phyloP scores from a whole-genome alignment of 352 stramenopile genomes.

The Elongisporangium senticosum region DNA sequence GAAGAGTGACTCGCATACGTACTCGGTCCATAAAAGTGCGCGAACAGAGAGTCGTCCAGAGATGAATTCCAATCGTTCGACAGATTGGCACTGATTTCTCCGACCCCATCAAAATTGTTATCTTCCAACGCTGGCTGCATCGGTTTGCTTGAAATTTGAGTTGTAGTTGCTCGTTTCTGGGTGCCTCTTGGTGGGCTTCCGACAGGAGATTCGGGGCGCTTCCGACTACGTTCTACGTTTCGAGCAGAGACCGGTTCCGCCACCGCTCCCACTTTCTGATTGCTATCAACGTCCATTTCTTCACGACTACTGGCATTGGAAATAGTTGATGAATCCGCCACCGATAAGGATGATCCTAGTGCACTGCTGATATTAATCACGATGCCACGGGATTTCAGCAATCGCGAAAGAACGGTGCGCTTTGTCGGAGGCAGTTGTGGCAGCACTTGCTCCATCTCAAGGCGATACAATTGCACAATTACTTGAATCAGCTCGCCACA shows the following conservation, averaged over 20 bases:
- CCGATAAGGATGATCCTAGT: neutral
- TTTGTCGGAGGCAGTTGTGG: conserved; percentile 55
- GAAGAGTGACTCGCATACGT: neutral
- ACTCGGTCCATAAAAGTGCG: neutral
- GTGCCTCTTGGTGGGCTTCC: conserved; percentile 28
- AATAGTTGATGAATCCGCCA: neutral
- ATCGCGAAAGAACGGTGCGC: conserved; percentile 36
- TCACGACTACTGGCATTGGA: conserved; percentile 4
- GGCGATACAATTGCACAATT: conserved; percentile 33
- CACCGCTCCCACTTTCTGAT: conserved; percentile 7
- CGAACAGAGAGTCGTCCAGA: neutral
- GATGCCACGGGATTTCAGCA: conserved; percentile 57
- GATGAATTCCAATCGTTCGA: neutral
- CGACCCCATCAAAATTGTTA: neutral
- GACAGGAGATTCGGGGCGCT: conserved; percentile 43
- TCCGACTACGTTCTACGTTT: conserved; percentile 30
- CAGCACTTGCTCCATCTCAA: conserved; percentile 49
- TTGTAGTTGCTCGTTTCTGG: conserved; percentile 43
- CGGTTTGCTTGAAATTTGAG: neutral
- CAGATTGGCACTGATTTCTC: neutral
- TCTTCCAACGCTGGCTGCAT: neutral
- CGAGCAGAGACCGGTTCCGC: neutral
- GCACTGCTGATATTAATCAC: conserved; percentile 24
- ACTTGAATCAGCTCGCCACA: conserved; percentile 57
- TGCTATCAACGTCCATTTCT: conserved; percentile 10